Conservation (phyloP, 169 alveolate species). For the Eimeria falciformis region DNA sequence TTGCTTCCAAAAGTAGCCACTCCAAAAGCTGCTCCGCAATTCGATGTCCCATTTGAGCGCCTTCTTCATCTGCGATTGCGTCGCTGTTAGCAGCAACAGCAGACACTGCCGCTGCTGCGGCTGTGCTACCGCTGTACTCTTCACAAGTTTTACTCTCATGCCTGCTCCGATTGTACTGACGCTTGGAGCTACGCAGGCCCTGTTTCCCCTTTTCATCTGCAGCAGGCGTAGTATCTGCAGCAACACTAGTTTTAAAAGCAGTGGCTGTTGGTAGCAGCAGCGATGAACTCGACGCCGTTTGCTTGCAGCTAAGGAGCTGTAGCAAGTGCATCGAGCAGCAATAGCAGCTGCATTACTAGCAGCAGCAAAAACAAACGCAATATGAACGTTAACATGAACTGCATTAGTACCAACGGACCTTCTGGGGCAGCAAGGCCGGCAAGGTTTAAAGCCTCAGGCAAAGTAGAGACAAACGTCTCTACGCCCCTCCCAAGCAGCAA, state of each 20-base stretch:
- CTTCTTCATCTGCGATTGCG: conserved; percentile 15
- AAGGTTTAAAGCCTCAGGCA: conserved; percentile 49
- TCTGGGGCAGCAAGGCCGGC: conserved; percentile 25
- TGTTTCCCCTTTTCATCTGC: conserved; percentile 57
- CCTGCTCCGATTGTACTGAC: conserved; percentile 41
- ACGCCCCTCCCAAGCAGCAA: not conserved
- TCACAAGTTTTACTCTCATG: conserved; percentile 46
- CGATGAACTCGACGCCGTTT: not conserved
- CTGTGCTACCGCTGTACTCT: conserved; percentile 20
- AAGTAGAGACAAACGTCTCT: conserved; percentile 3
- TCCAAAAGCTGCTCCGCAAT: conserved; percentile 62
- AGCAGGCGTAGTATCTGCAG: conserved; percentile 5
- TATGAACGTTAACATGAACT: not conserved
- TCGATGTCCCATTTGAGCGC: conserved; percentile 23
- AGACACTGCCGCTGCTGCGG: conserved; percentile 57
- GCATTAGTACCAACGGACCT: not conserved
- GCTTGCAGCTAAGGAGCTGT: no score
- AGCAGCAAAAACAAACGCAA: not conserved
- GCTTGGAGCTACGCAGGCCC: conserved; percentile 23
- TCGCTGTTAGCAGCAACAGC: not conserved
- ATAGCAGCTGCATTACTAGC: no score
- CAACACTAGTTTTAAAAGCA: no score
- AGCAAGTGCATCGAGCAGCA: no score
- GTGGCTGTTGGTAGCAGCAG: no score
- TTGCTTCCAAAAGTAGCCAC: conserved; percentile 50